Conservation (phyloP, 2,329 filamentous ascomycete species). For the Neopestalotiopsis rosae region DNA sequence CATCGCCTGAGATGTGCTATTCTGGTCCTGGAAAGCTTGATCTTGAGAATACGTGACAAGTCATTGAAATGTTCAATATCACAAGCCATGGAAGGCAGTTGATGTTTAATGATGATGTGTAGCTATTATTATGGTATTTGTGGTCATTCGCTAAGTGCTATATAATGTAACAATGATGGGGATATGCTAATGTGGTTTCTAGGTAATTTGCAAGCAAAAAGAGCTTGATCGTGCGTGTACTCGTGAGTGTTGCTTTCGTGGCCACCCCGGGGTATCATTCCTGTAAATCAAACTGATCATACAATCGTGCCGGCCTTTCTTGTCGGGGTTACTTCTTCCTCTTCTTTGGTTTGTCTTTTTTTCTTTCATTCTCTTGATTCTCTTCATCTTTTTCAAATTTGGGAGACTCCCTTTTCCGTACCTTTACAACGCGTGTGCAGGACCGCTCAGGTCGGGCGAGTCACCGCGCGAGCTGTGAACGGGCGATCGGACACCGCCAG, state of each 20-base stretch:
- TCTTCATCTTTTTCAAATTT: background rate
- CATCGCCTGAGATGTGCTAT: too few relatives aligned
- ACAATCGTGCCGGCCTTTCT: background rate
- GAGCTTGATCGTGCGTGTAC: background rate
- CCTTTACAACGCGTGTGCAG: background rate
- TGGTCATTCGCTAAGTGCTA: too few relatives aligned
- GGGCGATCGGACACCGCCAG: background rate
- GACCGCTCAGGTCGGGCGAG: constrained; percentile 1
- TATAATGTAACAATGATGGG: background rate
- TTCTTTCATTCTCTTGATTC: background rate
- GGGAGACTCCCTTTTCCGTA: background rate
- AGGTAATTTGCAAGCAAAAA: background rate
- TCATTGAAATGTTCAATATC: too few relatives aligned
- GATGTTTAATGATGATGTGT: too few relatives aligned
- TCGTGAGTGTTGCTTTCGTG: background rate
- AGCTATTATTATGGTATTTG: too few relatives aligned
- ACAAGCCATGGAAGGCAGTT: too few relatives aligned
- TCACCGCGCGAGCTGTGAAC: background rate
- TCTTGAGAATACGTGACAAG: too few relatives aligned
- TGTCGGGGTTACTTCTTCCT: background rate
- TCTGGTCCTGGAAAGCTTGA: too few relatives aligned
- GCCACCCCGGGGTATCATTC: background rate
- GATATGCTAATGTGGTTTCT: background rate
- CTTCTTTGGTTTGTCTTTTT: background rate
- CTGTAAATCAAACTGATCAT: constrained; percentile 1